Base-by-base conservation (phyloP, 371 early-diverging fungal genomes). In the Rhizopus arrhizus region DNA sequence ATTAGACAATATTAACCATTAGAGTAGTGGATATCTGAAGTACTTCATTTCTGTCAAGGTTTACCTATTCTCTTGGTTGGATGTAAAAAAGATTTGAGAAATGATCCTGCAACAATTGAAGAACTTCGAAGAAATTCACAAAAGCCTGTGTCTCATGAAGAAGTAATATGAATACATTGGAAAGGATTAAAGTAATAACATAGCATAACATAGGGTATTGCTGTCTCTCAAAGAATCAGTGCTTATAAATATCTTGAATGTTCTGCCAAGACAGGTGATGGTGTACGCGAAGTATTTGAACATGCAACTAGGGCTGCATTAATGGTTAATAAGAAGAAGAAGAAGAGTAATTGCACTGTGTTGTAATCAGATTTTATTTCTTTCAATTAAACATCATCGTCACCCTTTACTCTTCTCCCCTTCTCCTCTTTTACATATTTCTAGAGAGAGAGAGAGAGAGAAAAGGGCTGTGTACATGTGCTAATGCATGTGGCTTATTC, bases 241-340 rank as follows among this genome's bases (percentile, higher is more conserved):
- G 97, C 97, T 42, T 84, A 85, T 80, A 89, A 91, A 69, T 96
- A 95, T 83, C 77, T 96, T 66, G 98, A 98, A 76, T 98, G 98
- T 80, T 92, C 92, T 55, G 97, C 98, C 67, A 92, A 90, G 82
- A 85, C 82, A 45, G 91, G 93, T 59, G 92, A 94, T 50, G 95
- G 94, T 65, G 95, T 98, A 54, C 85, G 87, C 62, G 96, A 97
- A 67, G 98, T 97, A 48, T 95, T 96, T 82, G 94, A 92, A 72
- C 85, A 89, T 59, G 95, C 95, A 28, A 93, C 96, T 45, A 85
- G 95, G 52, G 95, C 94, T 40, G 92, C 94, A 32, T 78, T 94
- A 52, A 74, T 87, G 74, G 79, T 75, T 46, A 70, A 73, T 65
- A 88, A 85, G 78, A 81, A 66, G 68, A 70, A 70, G 64, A 70